These are phyloP conservation scores for Penicillium sp. DNA, from an alignment of 2,329 filamentous ascomycete genomes.

Conservation along the genomic window DNA sequence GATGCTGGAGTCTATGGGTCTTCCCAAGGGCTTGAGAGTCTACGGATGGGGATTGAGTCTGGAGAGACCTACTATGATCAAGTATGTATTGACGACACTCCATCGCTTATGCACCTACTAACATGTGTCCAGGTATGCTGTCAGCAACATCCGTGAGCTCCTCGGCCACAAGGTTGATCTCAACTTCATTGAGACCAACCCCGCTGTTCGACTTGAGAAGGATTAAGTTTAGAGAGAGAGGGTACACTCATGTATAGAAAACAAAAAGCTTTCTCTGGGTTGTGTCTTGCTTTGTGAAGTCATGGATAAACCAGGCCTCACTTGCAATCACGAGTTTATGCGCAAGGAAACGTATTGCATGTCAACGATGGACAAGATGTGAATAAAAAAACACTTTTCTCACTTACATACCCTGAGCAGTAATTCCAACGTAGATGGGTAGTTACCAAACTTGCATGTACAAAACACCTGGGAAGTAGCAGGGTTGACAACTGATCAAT, in stretches of 20 bases:
- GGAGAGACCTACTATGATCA: slow-evolving; percentile 97
- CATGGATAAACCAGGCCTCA: slow-evolving; percentile 1
- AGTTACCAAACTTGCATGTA: background rate
- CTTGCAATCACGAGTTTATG: slow-evolving; percentile 26
- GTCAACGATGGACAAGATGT: slow-evolving; percentile 21
- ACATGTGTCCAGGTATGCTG: slow-evolving; percentile 57
- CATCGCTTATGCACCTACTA: slow-evolving; percentile 4
- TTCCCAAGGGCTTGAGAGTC: slow-evolving; percentile 87
- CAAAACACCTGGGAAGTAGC: background rate
- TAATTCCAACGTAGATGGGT: background rate
- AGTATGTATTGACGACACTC: slow-evolving; percentile 56
- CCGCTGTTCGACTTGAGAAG: slow-evolving; percentile 87
- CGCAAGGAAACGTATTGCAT: slow-evolving; percentile 24
- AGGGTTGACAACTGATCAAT: background rate
- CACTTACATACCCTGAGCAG: background rate
- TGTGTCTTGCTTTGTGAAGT: slow-evolving; percentile 18
- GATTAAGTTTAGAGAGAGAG: slow-evolving; percentile 53
- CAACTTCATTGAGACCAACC: slow-evolving; percentile 86
- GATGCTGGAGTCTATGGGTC: slow-evolving; percentile 92
- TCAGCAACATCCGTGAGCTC: slow-evolving; percentile 87
- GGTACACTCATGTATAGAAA: slow-evolving; percentile 2
- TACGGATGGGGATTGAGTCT: slow-evolving; percentile 92
- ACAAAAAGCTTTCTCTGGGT: slow-evolving; percentile 17
- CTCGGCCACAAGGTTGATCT: slow-evolving; percentile 95
- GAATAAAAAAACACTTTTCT: slow-evolving; percentile 17